Evolutionary conservation across 2,329 filamentous ascomycete genomes (phyloP).

Genomic region (Microthyrium microscopicum): DNA sequence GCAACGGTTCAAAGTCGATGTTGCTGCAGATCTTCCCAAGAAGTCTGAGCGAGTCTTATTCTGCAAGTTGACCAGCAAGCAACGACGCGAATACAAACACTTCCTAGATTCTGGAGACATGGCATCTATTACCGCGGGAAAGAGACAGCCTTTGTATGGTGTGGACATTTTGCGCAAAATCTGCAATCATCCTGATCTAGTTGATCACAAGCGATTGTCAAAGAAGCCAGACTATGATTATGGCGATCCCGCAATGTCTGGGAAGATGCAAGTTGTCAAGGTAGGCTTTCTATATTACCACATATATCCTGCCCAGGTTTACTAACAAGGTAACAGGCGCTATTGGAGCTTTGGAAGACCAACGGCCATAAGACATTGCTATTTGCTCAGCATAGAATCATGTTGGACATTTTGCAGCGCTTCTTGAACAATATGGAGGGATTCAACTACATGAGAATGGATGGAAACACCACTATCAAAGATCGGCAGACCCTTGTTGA

Average conservation of each 20-base stretch:
- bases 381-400: slow-evolving; percentile 85
- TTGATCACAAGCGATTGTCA: slow-evolving; percentile 46
- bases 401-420: slow-evolving; percentile 84
- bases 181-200: slow-evolving; percentile 88
- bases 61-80: slow-evolving; percentile 71
- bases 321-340: too few species aligned
- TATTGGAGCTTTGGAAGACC: slow-evolving; percentile 77
- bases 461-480: slow-evolving; percentile 79
- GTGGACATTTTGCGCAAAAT: slow-evolving; percentile 90
- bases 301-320: too few species aligned
- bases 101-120: slow-evolving; percentile 77
- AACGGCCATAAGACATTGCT: slow-evolving; percentile 88
- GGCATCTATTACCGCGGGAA: slow-evolving; percentile 59
- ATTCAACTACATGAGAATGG: slow-evolving; percentile 76
- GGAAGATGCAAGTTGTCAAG: slow-evolving; percentile 92
- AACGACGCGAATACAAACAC: slow-evolving; percentile 62
- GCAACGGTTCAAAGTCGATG: slow-evolving; percentile 83
- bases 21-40: slow-evolving; percentile 81
- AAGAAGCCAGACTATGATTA: slow-evolving; percentile 51
- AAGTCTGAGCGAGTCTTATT: slow-evolving; percentile 95
- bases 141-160: slow-evolving; percentile 67
- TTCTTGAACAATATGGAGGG: slow-evolving; percentile 53
- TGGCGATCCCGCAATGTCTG: slow-evolving; percentile 63
- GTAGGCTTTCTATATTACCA: too few species aligned
- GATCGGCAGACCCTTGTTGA: slow-evolving; percentile 81